A percentile compares a stretch with the other conserved stretches of the same genome.
Evolutionary conservation across 1,284 basidiomycete species (phyloP).

Genomic region (Ustilago xerochloae): DNA sequence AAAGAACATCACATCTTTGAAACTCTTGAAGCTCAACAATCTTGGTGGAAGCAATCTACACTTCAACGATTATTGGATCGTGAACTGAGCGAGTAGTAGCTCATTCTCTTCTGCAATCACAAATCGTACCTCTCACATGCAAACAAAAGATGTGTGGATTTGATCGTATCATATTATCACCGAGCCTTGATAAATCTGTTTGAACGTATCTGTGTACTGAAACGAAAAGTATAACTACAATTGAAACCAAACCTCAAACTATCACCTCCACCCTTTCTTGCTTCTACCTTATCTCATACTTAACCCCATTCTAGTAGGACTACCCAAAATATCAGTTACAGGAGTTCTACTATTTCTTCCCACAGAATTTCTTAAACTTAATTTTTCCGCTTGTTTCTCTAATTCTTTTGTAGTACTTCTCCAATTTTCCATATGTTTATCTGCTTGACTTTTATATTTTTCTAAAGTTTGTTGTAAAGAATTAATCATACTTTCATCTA

Average conservation of each 20-base stretch:
- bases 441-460: slow-evolving; percentile 54
- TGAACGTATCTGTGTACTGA: neutral
- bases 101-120: neutral
- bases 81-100: slow-evolving; percentile 42
- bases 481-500: slow-evolving; percentile 46
- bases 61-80: slow-evolving; percentile 58
- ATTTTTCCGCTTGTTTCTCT: slow-evolving; percentile 27
- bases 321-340: slow-evolving; percentile 8
- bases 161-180: too few relatives aligned
- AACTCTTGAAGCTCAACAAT: slow-evolving; percentile 53
- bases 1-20: slow-evolving; percentile 54
- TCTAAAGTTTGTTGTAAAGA: slow-evolving; percentile 44
- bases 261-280: neutral
- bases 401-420: slow-evolving; percentile 41
- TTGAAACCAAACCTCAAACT: too few relatives aligned
- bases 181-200: too few relatives aligned
- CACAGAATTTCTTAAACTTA: slow-evolving; percentile 8
- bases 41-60: slow-evolving; percentile 63
- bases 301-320: neutral
- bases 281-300: neutral
- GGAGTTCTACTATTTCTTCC: slow-evolving; percentile 8
- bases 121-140: too few relatives aligned
- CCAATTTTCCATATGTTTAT: slow-evolving; percentile 56
- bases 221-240: too few relatives aligned
- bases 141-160: too few relatives aligned